A percentile compares a stretch with the other conserved stretches of the same genome.
These are phyloP conservation scores for Salix brachista DNA, from an alignment of 345 rosid genomes.

Conservation along the genomic window DNA sequence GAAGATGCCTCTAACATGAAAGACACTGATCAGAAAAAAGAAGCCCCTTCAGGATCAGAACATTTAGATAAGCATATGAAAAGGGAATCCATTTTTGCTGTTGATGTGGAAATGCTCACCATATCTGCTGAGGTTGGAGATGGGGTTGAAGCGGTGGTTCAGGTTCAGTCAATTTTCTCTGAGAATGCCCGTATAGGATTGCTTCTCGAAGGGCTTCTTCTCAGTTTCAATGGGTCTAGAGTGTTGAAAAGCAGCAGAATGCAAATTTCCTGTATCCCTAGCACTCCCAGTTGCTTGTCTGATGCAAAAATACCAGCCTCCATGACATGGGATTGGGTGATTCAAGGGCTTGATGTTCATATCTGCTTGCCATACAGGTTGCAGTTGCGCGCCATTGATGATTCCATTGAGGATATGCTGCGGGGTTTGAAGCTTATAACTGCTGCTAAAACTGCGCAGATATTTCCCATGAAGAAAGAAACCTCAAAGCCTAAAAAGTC, in stretches of 20 bases:
- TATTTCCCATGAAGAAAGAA: slow-evolving; percentile 58
- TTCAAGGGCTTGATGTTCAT: slow-evolving; percentile 91
- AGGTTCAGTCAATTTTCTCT: slow-evolving; percentile 92
- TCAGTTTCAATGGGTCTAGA: slow-evolving; percentile 69
- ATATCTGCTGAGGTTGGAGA: slow-evolving; percentile 88
- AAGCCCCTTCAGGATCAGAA: slow-evolving; percentile 36
- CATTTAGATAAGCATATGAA: slow-evolving; percentile 57
- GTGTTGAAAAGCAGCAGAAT: slow-evolving; percentile 77
- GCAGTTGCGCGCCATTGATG: slow-evolving; percentile 95
- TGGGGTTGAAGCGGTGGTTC: slow-evolving; percentile 74
- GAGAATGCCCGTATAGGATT: slow-evolving; percentile 94
- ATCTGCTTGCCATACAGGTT: slow-evolving; percentile 82
- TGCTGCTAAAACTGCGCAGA: slow-evolving; percentile 58
- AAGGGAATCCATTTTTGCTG: slow-evolving; percentile 89
- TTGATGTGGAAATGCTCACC: slow-evolving; percentile 79
- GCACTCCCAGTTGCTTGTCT: slow-evolving; percentile 45
- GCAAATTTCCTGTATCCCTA: slow-evolving; percentile 90
- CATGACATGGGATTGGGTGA: slow-evolving; percentile 72
- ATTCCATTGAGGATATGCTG: slow-evolving; percentile 89
- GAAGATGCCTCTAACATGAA: slow-evolving; percentile 40
- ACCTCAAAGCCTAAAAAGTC: slow-evolving; percentile 66
- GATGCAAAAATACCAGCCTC: slow-evolving; percentile 42
- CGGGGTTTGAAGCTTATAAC: slow-evolving; percentile 72
- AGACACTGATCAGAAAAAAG: slow-evolving; percentile 44
- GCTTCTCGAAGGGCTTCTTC: slow-evolving; percentile 83